These are phyloP conservation scores for Niebla homalea DNA, from an alignment of 495 filamentous ascomycete genomes.

Conservation along the genomic window DNA sequence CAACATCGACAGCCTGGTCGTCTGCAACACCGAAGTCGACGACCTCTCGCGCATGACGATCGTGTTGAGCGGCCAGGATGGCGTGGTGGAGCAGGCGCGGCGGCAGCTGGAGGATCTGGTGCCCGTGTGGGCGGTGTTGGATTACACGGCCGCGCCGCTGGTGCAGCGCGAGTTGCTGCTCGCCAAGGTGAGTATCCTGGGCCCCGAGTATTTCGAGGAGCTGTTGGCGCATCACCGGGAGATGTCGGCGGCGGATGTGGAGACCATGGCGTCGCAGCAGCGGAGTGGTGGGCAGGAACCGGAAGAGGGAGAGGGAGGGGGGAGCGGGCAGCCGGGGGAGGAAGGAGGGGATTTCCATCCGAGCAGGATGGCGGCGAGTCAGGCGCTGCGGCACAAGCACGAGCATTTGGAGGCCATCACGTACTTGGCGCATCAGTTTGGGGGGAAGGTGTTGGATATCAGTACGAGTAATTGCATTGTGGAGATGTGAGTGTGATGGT, in stretches of 20 bases:
- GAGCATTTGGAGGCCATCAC: conserved; percentile 92
- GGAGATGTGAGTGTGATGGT: conserved; percentile 58
- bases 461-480: conserved; percentile 97
- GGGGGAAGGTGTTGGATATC: conserved; percentile 93
- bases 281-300: conserved; percentile 22
- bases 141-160: conserved; percentile 86
- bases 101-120: conserved; percentile 93
- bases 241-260: conserved; percentile 38
- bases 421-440: conserved; percentile 92
- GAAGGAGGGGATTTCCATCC: conserved; percentile 68
- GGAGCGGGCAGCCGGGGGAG: conserved; percentile 17
- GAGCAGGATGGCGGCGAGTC: conserved; percentile 63
- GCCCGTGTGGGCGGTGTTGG: conserved; percentile 94
- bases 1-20: conserved; percentile 97
- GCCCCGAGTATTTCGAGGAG: conserved; percentile 96
- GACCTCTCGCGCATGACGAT: conserved; percentile 98
- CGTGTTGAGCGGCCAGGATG: conserved; percentile 87
- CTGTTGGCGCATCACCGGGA: conserved; percentile 84
- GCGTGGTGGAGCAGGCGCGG: conserved; percentile 93
- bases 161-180: conserved; percentile 91
- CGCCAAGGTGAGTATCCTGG: conserved; percentile 91
- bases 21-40: conserved; percentile 96
- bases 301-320: conserved; percentile 18
- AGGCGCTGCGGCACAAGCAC: conserved; percentile 89
- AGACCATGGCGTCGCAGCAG: background rate